Evolutionary conservation across 108 stramenopile species (phyloP).

Genomic region (Cyclotella atomus): DNA sequence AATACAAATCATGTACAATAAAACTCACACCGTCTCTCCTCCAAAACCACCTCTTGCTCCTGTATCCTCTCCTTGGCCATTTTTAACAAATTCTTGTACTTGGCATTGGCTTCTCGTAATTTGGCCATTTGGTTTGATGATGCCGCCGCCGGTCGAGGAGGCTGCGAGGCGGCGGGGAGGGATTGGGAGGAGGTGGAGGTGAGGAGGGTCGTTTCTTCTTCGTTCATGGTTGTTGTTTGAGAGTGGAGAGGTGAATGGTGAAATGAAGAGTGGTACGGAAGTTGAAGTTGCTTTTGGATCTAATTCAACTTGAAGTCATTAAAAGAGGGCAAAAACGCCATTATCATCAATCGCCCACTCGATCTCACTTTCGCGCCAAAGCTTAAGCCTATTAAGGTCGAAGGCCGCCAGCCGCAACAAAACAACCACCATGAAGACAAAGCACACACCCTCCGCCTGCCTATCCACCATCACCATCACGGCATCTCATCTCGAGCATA

Average conservation of each 20-base stretch:
- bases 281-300: too few relatives aligned
- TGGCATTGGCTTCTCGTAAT: slow-evolving; percentile 82
- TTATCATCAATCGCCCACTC: too few relatives aligned
- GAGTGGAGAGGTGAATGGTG: too few relatives aligned
- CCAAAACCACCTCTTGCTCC: slow-evolving; percentile 79
- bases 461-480: slow-evolving; percentile 25
- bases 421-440: slow-evolving; percentile 11
- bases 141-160: background rate
- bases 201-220: too few relatives aligned
- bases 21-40: slow-evolving; percentile 56
- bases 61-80: slow-evolving; percentile 90
- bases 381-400: too few relatives aligned
- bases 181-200: background rate
- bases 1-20: slow-evolving; percentile 14
- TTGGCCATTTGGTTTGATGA: slow-evolving; percentile 78
- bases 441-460: slow-evolving; percentile 12
- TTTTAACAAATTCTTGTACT: slow-evolving; percentile 88
- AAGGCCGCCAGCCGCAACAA: too few relatives aligned
- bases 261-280: too few relatives aligned
- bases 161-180: background rate
- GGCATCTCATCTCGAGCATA: slow-evolving; percentile 34
- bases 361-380: too few relatives aligned
- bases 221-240: background rate
- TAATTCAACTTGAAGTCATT: too few relatives aligned
- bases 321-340: too few relatives aligned